Percentiles rank a stretch among this genome's conserved stretches.
phyloP scores from a whole-genome alignment of 169 alveolate genomes.

The Eimeria brunetti region DNA sequence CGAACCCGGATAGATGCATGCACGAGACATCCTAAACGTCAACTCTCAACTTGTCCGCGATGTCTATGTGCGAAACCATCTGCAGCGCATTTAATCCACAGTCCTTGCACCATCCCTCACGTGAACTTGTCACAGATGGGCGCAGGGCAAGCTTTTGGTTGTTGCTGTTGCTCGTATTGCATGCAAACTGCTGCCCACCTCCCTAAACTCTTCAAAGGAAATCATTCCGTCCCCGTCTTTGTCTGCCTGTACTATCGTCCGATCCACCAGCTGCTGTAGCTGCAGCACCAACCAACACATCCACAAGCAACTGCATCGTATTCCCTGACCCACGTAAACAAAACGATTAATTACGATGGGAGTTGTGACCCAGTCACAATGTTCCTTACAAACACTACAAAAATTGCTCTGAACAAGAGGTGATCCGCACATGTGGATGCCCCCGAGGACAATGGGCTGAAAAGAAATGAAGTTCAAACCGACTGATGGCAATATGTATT shows the following conservation, averaged over 20 bases:
- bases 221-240: conserved; percentile 98
- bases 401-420: neutral
- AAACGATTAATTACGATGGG: neutral
- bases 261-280: conserved; percentile 97
- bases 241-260: conserved; percentile 98
- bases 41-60: conserved; percentile 85
- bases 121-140: neutral
- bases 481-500: neutral
- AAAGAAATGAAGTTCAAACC: neutral
- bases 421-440: neutral
- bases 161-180: neutral
- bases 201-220: conserved; percentile 96
- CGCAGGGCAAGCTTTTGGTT: neutral
- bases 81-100: conserved; percentile 57
- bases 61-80: conserved; percentile 89
- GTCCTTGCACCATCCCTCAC: neutral
- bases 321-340: neutral
- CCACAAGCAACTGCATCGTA: neutral
- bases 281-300: conserved; percentile 71
- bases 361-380: neutral
- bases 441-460: neutral
- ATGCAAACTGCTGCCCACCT: conserved; percentile 83
- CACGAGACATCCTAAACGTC: conserved; percentile 77
- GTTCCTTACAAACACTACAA: neutral
- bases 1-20: neutral